Conservation (phyloP, 1,139 yeast genomes). For the Hyphopichia pseudoburtonii region DNA sequence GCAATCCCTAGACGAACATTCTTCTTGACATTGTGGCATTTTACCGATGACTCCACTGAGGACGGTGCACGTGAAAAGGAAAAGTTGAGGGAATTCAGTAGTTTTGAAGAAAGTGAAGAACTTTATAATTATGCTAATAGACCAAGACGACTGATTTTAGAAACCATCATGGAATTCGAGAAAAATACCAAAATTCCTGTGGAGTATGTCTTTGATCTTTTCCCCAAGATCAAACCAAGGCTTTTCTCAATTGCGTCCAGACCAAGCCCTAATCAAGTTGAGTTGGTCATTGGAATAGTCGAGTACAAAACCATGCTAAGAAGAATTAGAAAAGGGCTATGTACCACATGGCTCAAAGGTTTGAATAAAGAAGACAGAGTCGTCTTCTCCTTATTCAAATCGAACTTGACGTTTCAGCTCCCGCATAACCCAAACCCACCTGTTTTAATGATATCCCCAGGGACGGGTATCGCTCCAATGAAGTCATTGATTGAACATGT, state of each 20-base stretch:
- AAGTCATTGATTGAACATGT: conserved; percentile 54
- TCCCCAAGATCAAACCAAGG: conserved; percentile 80
- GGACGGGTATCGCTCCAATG: conserved; percentile 93
- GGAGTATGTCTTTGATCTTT: conserved; percentile 68
- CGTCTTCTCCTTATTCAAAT: conserved; percentile 55
- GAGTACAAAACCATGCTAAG: conserved; percentile 82
- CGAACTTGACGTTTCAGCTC: conserved; percentile 34
- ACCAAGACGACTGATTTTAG: conserved; percentile 85
- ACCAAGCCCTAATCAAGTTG: conserved; percentile 46
- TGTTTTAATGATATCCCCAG: conserved; percentile 76
- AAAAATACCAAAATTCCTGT: conserved; percentile 69
- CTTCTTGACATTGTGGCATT: conserved; percentile 69
- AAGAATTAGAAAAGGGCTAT: conserved; percentile 75
- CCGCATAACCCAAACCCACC: conserved; percentile 39
- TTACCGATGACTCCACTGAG: conserved; percentile 53
- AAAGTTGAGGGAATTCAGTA: conserved; percentile 73
- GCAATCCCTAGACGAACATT: conserved; percentile 85
- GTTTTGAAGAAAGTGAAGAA: conserved; percentile 72
- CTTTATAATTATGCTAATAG: conserved; percentile 86
- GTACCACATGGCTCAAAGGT: conserved; percentile 72
- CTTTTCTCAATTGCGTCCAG: conserved; percentile 78
- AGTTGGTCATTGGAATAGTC: conserved; percentile 78
- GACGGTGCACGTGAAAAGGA: conserved; percentile 64
- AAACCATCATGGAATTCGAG: conserved; percentile 78
- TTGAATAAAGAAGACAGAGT: conserved; percentile 50